Evolutionary conservation across 1,139 yeast species (phyloP), one percentile per base, ranked within the genome.

Genomic region (Suhomyces yuchorum): DNA sequence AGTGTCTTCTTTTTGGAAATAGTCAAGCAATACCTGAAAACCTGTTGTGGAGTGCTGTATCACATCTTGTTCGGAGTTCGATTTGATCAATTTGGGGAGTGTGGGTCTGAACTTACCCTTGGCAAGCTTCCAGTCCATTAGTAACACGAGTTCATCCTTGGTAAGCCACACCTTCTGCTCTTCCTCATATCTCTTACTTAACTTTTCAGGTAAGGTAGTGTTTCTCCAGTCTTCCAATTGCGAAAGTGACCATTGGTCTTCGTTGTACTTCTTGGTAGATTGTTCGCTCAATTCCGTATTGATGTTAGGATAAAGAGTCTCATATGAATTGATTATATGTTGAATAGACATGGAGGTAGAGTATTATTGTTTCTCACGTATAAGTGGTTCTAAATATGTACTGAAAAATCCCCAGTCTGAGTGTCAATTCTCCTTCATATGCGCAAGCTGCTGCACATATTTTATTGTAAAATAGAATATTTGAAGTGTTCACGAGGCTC

Each of bases 41-140:
- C 73, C 81, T 8, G 48, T 54, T 24, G 53, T 54, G 1, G 81
- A 70, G 3, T 56, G 55, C 2, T 52, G 50, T 45, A 58, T 54
- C 8, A 77, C 77, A 3, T 43, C 47, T 0, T 66, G 60, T 0
- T 52, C 61, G 3, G 61, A 61, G 52, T 78, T 78, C 3, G 73
- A 65, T 39, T 57, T 57, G 33, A 78, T 74, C 19, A 75, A 58
- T 47, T 72, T 73, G n/a, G 73, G 73, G 8, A 78, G 62, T 2
- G 68, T 66, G 2, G 81, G 78, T 22, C 82, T 58, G 51, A 72
- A 77, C 46, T 73, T 75, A 0, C 82, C 82, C 51, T 71, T 71
- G 22, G 78, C 73, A 39, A 78, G 65, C 48, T 78, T 78, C 81
- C 81, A 77, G 49, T 77, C 81, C 77, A 77, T 67, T 28, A 77